These are phyloP conservation scores for Diutina pseudorugosa DNA, from an alignment of 1,139 yeast genomes.

Conservation along the genomic window DNA sequence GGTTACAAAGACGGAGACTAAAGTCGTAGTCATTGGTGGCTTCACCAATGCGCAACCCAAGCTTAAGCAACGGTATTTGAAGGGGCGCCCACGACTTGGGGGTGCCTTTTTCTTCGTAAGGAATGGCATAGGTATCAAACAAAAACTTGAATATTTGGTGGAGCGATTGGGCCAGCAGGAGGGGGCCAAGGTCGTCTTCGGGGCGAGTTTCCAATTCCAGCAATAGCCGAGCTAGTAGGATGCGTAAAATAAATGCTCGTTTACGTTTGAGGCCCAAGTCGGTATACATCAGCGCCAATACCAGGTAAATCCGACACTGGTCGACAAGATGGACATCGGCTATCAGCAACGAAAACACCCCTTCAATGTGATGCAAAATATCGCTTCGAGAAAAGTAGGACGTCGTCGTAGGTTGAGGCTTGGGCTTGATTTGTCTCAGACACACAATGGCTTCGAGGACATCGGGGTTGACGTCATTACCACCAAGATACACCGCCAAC, in stretches of 20 bases:
- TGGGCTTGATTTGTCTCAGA: not conserved
- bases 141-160: slow-evolving; percentile 26
- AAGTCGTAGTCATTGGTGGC: slow-evolving; percentile 35
- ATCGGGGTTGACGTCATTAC: slow-evolving; percentile 23
- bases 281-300: slow-evolving; percentile 54
- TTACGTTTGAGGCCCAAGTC: slow-evolving; percentile 55
- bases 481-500: slow-evolving; percentile 36
- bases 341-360: slow-evolving; percentile 26
- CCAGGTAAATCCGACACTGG: slow-evolving; percentile 50
- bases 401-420: not conserved
- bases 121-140: slow-evolving; percentile 30
- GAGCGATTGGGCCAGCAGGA: slow-evolving; percentile 6
- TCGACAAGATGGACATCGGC: slow-evolving; percentile 35
- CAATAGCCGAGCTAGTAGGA: slow-evolving; percentile 39
- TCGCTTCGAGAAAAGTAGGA: slow-evolving; percentile 21
- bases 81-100: slow-evolving; percentile 39
- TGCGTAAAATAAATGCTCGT: slow-evolving; percentile 55
- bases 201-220: slow-evolving; percentile 21
- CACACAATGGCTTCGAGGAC: not conserved
- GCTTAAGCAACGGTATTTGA: slow-evolving; percentile 43
- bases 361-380: slow-evolving; percentile 39
- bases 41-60: slow-evolving; percentile 45
- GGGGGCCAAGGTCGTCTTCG: slow-evolving; percentile 5
- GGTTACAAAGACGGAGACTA: slow-evolving; percentile 34
- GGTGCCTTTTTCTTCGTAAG: slow-evolving; percentile 17